A percentile compares a stretch with the other conserved stretches of the same genome.
phyloP scores from a whole-genome alignment of 805 yeast genomes.

The Scheffersomyces coipomensis region DNA sequence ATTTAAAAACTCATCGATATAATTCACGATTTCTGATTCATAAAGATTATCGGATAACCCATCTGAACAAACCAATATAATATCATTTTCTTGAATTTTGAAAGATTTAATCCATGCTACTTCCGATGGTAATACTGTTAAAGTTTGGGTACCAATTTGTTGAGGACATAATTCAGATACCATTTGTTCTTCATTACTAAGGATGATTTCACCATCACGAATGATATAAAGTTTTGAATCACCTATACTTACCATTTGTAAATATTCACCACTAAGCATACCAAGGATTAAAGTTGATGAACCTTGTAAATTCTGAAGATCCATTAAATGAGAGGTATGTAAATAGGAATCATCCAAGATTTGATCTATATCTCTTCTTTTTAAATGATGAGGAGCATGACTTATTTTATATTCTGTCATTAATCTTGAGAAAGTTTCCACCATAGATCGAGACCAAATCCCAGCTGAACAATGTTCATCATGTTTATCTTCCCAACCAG shows the following conservation, averaged over 20 bases:
- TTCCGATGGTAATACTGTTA: constrained; percentile 41
- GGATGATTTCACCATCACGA: constrained; percentile 42
- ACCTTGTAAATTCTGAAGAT: constrained; percentile 44
- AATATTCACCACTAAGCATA: constrained; percentile 46
- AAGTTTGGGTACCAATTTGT: constrained; percentile 54
- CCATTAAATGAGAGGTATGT: constrained; percentile 52
- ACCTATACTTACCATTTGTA: constrained; percentile 51
- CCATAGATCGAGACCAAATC: constrained; percentile 51
- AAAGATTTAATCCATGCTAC: constrained; percentile 46
- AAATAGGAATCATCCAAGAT: constrained; percentile 46
- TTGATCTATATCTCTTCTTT: constrained; percentile 39
- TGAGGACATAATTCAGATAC: constrained; percentile 47
- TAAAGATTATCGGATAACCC: constrained; percentile 55
- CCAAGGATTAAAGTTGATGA: constrained; percentile 49
- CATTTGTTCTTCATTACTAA: constrained; percentile 47
- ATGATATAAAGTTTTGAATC: constrained; percentile 50
- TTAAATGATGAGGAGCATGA: constrained; percentile 36
- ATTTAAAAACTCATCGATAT: constrained; percentile 31
- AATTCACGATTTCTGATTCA: constrained; percentile 44
- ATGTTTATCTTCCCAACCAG: constrained; percentile 51
- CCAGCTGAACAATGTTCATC: constrained; percentile 44
- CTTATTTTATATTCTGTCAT: constrained; percentile 43
- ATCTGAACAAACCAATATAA: constrained; percentile 49
- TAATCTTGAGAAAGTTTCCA: constrained; percentile 48
- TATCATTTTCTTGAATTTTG: constrained; percentile 38